Base-by-base conservation (phyloP, 768 basidiomycete genomes). In the Pilatotrama ljubarskyi region DNA sequence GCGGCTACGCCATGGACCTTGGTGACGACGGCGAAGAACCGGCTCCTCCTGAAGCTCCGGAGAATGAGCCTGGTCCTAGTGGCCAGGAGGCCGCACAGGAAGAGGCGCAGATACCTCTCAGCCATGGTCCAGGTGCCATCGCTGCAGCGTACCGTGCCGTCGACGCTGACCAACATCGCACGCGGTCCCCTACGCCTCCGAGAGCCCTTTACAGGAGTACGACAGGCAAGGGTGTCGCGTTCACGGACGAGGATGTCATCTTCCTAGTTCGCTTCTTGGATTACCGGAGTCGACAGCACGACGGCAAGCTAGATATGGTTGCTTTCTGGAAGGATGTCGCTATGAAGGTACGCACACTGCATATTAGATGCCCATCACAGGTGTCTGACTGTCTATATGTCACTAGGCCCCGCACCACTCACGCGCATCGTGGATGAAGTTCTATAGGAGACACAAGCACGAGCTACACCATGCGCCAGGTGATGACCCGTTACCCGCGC, bases 391-490 rank as follows among this genome's bases (percentile, higher is more conserved):
- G 15, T 15, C 5, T 22, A 14, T 9, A 13, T 20, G 5, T 18
- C 13, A 32, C 7, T 22, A 91, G 88, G 91, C 91, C 0, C 92
- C 92, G 0, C 92, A 94, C 73, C 92, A 94, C 69, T 93, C 92
- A 24, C 86, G 91, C 37, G 92, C 92, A 47, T 94, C 92, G 6
- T 94, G 92, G 92, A 92, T 94, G 90, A 94, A 94, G 73, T 94
- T 86, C 73, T 94, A 91, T 84, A 82, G 92, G 15, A 79, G 92
- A 55, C 92, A 94, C 71, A 91, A 91, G 65, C 92, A 94, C 66
- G 92, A 94, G 66, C 75, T 92, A 37, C 80, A 87, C 51, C 83
- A 82, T 57, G 76, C 78, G 2, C 85, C 86, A n/a, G 78, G 75
- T 0, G 87, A 88, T 59, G 88, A 85, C 11, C 88, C 88, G 1